These are phyloP conservation scores for Wickerhamiella vanderwaltii DNA, from an alignment of 805 yeast species.

Conservation along the genomic window DNA sequence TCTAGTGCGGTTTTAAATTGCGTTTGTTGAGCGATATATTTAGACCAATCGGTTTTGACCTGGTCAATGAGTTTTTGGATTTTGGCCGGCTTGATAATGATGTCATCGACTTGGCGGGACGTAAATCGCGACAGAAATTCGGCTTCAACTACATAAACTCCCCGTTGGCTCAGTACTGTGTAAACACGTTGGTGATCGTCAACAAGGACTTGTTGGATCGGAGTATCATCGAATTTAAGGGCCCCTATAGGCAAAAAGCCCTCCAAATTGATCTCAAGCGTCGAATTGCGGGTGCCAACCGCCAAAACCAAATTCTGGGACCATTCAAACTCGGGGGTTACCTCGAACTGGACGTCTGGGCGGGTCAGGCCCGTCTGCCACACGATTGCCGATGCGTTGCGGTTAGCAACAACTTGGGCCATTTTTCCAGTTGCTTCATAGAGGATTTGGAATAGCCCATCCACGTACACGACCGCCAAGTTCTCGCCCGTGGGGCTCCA, in stretches of 20 bases:
- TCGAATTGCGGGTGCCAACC: conserved; percentile 22
- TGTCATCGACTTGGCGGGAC: not conserved
- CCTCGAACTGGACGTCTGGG: not conserved
- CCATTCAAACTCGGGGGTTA: conserved; percentile 15
- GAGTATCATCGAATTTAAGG: conserved; percentile 9
- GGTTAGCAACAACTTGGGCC: conserved; percentile 19
- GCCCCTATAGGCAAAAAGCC: conserved; percentile 28
- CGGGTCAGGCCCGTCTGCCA: conserved; percentile 16
- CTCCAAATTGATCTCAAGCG: conserved; percentile 25
- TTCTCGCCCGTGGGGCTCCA: conserved; percentile 33
- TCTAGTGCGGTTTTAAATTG: not conserved
- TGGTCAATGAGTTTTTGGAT: conserved; percentile 5
- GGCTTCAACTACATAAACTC: not conserved
- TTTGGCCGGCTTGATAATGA: conserved; percentile 10
- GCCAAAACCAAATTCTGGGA: conserved; percentile 24
- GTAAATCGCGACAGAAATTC: conserved; percentile 1
- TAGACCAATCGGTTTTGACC: not conserved
- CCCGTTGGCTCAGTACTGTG: conserved; percentile 3
- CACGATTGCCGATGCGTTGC: conserved; percentile 11
- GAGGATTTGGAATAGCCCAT: conserved; percentile 34
- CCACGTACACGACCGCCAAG: conserved; percentile 37
- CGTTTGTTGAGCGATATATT: not conserved
- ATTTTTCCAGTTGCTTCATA: conserved; percentile 38
- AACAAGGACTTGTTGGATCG: conserved; percentile 8
- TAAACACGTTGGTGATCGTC: conserved; percentile 9